A percentile compares a stretch with the other conserved stretches of the same genome.
These are phyloP conservation scores for Starmerella davenportii DNA, from an alignment of 805 yeast genomes.

Conservation along the genomic window DNA sequence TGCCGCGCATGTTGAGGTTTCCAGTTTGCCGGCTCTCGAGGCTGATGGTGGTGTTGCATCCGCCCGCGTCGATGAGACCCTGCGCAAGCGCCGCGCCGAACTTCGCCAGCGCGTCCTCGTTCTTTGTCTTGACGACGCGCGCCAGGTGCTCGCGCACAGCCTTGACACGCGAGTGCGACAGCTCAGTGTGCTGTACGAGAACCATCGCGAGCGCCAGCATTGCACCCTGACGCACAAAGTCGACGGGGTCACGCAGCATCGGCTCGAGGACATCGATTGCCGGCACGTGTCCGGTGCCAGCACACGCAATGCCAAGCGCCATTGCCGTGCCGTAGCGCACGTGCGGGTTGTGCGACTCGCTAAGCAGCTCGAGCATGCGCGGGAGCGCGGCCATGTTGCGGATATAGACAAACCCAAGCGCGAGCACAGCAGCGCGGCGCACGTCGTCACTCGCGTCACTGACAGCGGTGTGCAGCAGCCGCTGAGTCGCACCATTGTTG, in stretches of 20 bases:
- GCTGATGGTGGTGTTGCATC: slow-evolving; percentile 87
- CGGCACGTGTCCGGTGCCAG: slow-evolving; percentile 74
- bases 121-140: slow-evolving; percentile 64
- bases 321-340: slow-evolving; percentile 96
- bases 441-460: slow-evolving; percentile 94
- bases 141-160: slow-evolving; percentile 58
- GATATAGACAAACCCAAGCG: slow-evolving; percentile 75
- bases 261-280: slow-evolving; percentile 90
- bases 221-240: slow-evolving; percentile 96
- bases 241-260: slow-evolving; percentile 80
- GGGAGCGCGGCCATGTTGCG: slow-evolving; percentile 90
- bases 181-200: slow-evolving; percentile 68
- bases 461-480: slow-evolving; percentile 79
- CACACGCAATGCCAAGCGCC: slow-evolving; percentile 94
- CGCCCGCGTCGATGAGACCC: slow-evolving; percentile 97
- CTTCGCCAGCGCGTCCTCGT: slow-evolving; percentile 91
- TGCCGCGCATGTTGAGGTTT: slow-evolving; percentile 74
- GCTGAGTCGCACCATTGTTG: slow-evolving; percentile 67
- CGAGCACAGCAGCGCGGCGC: slow-evolving; percentile 85
- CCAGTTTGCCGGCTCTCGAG: slow-evolving; percentile 78
- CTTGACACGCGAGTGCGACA: slow-evolving; percentile 60
- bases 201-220: slow-evolving; percentile 83
- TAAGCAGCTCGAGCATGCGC: slow-evolving; percentile 75
- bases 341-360: slow-evolving; percentile 93
- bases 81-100: slow-evolving; percentile 95